Percentiles rank a stretch among this genome's conserved stretches.
phyloP scores from a whole-genome alignment of 1,284 basidiomycete genomes.

The Bjerkandera adusta region DNA sequence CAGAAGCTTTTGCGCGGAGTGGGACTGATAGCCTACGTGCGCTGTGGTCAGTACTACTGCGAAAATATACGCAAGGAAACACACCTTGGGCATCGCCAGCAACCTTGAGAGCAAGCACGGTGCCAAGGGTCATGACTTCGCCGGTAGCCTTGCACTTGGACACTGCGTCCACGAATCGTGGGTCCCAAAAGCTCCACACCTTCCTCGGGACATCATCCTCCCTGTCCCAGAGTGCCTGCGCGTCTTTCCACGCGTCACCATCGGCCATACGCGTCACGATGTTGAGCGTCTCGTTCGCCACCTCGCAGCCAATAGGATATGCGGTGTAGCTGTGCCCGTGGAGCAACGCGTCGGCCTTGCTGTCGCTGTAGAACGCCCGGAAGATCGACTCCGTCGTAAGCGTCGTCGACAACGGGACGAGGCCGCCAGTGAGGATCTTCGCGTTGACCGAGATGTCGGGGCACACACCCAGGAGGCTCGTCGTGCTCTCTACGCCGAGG shows the following conservation, averaged over 20 bases:
- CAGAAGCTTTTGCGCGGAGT: slow-evolving; percentile 64
- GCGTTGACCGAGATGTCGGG: slow-evolving; percentile 93
- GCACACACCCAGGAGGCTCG: slow-evolving; percentile 62
- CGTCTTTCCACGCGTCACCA: slow-evolving; percentile 55
- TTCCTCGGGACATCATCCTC: slow-evolving; percentile 16
- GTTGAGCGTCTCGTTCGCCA: slow-evolving; percentile 80
- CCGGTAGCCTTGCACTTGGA: slow-evolving; percentile 48
- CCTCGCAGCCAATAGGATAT: slow-evolving; percentile 88
- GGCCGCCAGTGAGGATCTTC: slow-evolving; percentile 93
- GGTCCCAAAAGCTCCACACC: slow-evolving; percentile 91
- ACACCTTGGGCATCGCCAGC: slow-evolving; percentile 57
- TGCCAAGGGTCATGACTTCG: slow-evolving; percentile 54
- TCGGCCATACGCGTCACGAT: slow-evolving; percentile 53
- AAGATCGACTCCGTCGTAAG: slow-evolving; percentile 83
- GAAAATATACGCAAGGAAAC: slow-evolving; percentile 20
- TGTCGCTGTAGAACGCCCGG: slow-evolving; percentile 71
- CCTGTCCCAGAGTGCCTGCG: slow-evolving; percentile 46
- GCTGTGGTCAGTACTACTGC: slow-evolving; percentile 9
- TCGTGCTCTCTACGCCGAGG: slow-evolving; percentile 71
- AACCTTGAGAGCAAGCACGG: slow-evolving; percentile 83
- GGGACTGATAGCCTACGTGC: slow-evolving; percentile 71
- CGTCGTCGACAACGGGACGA: slow-evolving; percentile 86
- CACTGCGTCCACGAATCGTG: slow-evolving; percentile 63
- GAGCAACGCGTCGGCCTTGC: slow-evolving; percentile 83
- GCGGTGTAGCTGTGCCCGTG: slow-evolving; percentile 97